These are phyloP conservation scores for Spiraea crenata DNA, from an alignment of 331 rosid species.

Conservation along the genomic window DNA sequence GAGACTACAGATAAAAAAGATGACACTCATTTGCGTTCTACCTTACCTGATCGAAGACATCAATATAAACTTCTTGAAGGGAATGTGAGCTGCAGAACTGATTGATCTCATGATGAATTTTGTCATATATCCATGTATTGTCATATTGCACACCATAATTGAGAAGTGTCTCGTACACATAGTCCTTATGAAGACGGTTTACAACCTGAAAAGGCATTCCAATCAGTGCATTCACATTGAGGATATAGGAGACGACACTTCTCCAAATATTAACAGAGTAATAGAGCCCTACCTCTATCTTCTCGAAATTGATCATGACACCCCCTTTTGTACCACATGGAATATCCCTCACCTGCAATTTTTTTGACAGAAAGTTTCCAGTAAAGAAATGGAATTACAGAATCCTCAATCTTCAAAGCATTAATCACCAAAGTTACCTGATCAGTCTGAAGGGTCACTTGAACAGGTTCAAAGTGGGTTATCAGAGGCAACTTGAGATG, in stretches of 20 bases:
- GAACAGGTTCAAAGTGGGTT: constrained; percentile 79
- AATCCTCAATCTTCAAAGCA: constrained; percentile 11
- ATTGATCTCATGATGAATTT: constrained; percentile 95
- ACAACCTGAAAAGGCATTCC: constrained; percentile 59
- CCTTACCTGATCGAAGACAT: constrained; percentile 84
- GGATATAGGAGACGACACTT: constrained; percentile 7
- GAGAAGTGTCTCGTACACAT: constrained; percentile 66
- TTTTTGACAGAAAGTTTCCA: background rate
- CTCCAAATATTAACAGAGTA: background rate
- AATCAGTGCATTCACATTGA: constrained; percentile 10
- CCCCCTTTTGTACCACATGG: constrained; percentile 98
- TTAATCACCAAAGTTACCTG: constrained; percentile 41
- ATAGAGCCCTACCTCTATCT: constrained; percentile 65
- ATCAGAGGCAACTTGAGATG: constrained; percentile 76
- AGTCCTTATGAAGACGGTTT: constrained; percentile 70
- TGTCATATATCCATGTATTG: constrained; percentile 94
- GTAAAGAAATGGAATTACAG: constrained; percentile 12
- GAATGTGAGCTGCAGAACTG: constrained; percentile 89
- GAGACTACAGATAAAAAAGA: background rate
- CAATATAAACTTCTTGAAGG: constrained; percentile 90
- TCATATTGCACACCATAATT: constrained; percentile 85
- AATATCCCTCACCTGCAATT: constrained; percentile 76
- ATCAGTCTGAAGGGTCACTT: constrained; percentile 91
- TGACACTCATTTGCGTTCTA: background rate
- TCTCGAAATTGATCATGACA: constrained; percentile 85